Evolutionary conservation across 2,329 filamentous ascomycete species (phyloP), one percentile per base, ranked within the genome.

Genomic region (Exophiala sp.): DNA sequence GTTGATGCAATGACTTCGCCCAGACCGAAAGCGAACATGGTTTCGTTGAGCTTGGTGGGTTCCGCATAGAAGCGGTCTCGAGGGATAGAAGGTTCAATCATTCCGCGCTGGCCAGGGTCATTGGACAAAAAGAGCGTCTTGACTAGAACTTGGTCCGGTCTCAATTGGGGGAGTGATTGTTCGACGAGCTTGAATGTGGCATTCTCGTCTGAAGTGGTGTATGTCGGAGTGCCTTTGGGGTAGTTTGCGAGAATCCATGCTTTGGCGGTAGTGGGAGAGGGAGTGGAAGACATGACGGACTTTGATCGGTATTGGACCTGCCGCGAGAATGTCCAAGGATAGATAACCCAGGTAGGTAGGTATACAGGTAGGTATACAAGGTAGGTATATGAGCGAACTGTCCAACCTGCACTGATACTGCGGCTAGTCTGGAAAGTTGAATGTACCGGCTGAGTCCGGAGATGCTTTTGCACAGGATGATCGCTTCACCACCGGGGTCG

Each of bases 41-140:
- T 38, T 1, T 65, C 64, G 55, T 70, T 70, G 32, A 68, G 48
- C 16, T 66, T 35, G 8, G 77, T 71, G 7, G 74, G 74, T 0
- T 66, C 61, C 0, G 68, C 62, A 61, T 78, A 78, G 5, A 75
- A 65, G 32, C 74, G 70, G 22, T 68, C 68, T 3, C 34, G 44
- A 7, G 49, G 47, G 42, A 56, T 48, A 14, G 46, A 45, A 1
- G 46, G 24, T 50, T 72, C 65, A 52, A 78, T 76, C 73, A 74
- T 76, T 38, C 66, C 68, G 47, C 75, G 69, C 59, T 77, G 74
- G 2, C 73, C 75, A 1, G 76, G 75, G 61, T 78, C 75, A 53
- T 77, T 78, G 54, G 73, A 76, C 43, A 77, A 60, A 60, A 68
- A 75, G 14, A 70, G 58, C 1, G 65, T 62, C 62, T 76, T 73